phyloP scores from a whole-genome alignment of 495 filamentous ascomycete genomes.

The Bathelium albidoporum region DNA sequence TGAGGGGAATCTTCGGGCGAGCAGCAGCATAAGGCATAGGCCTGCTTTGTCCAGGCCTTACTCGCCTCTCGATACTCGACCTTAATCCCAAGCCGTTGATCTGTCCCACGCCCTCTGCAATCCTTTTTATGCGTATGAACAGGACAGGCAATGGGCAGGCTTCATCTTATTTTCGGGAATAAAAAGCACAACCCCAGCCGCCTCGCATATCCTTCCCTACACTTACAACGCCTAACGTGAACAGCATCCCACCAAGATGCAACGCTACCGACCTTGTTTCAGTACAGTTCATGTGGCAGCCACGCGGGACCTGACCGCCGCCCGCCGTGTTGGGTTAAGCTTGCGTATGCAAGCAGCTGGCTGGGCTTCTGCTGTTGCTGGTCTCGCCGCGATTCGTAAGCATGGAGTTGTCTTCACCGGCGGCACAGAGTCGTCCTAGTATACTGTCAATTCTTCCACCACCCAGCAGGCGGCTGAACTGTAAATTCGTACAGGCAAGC shows the following conservation, averaged over 20 bases:
- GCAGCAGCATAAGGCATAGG: background rate
- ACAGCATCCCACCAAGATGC: background rate
- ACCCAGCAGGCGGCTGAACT: background rate
- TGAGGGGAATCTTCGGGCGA: background rate
- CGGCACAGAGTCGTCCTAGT: background rate
- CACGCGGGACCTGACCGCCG: background rate
- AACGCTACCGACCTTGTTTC: constrained; percentile 2
- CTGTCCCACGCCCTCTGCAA: background rate
- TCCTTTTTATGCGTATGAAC: background rate
- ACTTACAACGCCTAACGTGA: background rate
- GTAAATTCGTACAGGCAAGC: background rate
- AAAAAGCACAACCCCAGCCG: background rate
- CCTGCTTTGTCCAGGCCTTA: background rate
- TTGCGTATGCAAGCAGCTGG: background rate
- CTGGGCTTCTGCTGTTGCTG: background rate
- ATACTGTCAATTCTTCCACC: background rate
- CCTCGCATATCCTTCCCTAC: background rate
- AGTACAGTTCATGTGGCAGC: background rate
- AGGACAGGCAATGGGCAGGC: background rate
- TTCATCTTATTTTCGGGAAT: background rate
- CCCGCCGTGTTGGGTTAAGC: background rate
- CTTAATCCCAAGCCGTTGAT: background rate
- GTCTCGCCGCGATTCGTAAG: background rate
- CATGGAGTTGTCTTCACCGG: background rate
- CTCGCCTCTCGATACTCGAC: background rate